Conservation (phyloP, 805 yeast genomes). For the Candida maris region DNA sequence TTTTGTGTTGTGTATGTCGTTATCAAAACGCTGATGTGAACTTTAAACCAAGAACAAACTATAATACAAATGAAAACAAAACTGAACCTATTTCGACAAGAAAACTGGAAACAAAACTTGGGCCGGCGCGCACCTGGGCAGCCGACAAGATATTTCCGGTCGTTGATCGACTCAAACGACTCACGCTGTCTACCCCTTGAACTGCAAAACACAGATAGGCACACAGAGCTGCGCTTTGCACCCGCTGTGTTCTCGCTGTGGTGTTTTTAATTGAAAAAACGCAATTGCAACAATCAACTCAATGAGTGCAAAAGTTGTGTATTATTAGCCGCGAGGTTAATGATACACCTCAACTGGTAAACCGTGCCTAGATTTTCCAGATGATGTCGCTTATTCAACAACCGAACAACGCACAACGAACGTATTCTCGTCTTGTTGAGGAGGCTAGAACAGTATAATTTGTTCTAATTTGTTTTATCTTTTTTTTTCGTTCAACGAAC, state of each 20-base stretch:
- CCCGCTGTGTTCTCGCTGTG: conserved; percentile 1
- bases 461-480: conserved; percentile 12
- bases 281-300: conserved; percentile 29
- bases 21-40: conserved; percentile 1
- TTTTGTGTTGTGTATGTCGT: conserved; percentile 6
- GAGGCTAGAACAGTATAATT: conserved; percentile 9
- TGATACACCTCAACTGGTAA: conserved; percentile 9
- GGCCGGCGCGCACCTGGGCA: too few relatives aligned
- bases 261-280: conserved; percentile 2
- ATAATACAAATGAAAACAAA: conserved; percentile 15
- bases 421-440: conserved; percentile 8
- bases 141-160: too few relatives aligned
- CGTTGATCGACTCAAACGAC: too few relatives aligned
- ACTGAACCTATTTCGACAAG: too few relatives aligned
- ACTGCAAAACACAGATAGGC: too few relatives aligned
- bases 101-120: too few relatives aligned
- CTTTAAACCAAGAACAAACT: conserved; percentile 8
- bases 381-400: conserved; percentile 11
- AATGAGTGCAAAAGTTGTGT: conserved; percentile 26
- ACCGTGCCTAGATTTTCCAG: conserved; percentile 13
- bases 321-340: conserved; percentile 6
- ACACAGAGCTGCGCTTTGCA: too few relatives aligned
- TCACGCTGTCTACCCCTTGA: too few relatives aligned
- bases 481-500: conserved; percentile 14
- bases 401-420: neutral